Base-by-base conservation (phyloP, 306 rosid species). In the Rosa lucieae region DNA sequence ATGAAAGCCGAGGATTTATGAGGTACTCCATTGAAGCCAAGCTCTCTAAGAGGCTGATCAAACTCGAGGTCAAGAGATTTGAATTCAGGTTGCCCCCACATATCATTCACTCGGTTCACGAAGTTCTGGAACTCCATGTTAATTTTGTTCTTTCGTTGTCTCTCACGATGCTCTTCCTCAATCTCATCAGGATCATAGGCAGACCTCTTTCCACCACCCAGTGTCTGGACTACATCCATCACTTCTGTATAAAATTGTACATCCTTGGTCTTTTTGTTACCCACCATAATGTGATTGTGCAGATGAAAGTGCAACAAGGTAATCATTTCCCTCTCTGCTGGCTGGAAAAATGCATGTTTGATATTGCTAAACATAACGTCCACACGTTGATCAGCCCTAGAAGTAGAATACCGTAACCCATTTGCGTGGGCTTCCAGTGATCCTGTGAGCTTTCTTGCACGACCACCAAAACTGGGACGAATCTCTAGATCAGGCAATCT, bases 1-100 rank as follows among this genome's bases (percentile, higher is more conserved):
- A 83, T 83, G 83, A 79, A 83, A 58, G 80, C 77, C 6, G 86
- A 83, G 8, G 86, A 79, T 74, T 83, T 83, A 81, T 79, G 83
- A 7, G 86, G 86, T n/a, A 83, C 86, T 69, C 86, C 86, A 63
- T 79, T 82, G 83, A 83, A 83, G 65, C 86, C 86, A 70, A 83
- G 86, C 80, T 83, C 86, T 42, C 86, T 79, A 20, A 83, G 77
- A 29, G 86, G 86, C 74, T 83, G 86, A 79, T 83, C 86, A 70
- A 83, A 83, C 73, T 83, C 86, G 11, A 83, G 86, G 59, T 83
- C 86, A 69, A 83, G 62, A 3, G 77, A 3, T 61, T 83, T 83
- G 68, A 83, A 69, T 35, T 79, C 83, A 23, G 86, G 83, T 20
- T 79, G 86, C 42, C 80, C 86, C 86, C 86, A 83, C 44, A 76